These are phyloP conservation scores for Croton setiger DNA, from an alignment of 441 rosid genomes.

Conservation along the genomic window DNA sequence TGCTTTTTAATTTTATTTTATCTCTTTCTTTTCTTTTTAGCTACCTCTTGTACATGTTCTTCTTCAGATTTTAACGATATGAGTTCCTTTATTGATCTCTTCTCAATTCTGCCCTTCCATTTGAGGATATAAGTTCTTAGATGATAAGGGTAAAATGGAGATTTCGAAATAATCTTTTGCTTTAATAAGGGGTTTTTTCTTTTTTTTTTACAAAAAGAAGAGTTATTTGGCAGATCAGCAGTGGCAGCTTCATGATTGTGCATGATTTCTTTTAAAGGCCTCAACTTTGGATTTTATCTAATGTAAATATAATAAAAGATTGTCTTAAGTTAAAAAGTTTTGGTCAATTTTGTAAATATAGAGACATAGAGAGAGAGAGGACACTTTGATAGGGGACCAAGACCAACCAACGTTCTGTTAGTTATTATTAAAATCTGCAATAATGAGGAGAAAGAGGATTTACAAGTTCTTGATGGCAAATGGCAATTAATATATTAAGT, in stretches of 20 bases:
- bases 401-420: not conserved
- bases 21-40: not conserved
- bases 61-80: not conserved
- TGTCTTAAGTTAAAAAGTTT: conserved; percentile 9
- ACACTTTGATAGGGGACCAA: conserved; percentile 1
- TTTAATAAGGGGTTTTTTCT: not conserved
- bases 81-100: not conserved
- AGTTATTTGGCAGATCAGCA: not conserved
- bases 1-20: too few relatives aligned
- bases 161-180: not conserved
- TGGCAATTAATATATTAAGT: not conserved
- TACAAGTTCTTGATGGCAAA: too few relatives aligned
- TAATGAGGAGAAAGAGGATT: not conserved
- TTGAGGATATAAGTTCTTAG: not conserved
- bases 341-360: conserved; percentile 10
- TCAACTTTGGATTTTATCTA: conserved; percentile 9
- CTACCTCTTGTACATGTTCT: conserved; percentile 1
- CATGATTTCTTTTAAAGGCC: conserved; percentile 2
- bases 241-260: conserved; percentile 10
- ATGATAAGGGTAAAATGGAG: conserved; percentile 14
- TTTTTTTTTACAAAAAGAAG: conserved; percentile 5
- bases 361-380: not conserved
- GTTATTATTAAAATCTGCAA: not conserved
- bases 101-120: conserved; percentile 20
- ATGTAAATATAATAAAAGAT: not conserved